Percentiles rank a stretch among this genome's conserved stretches.
Conservation (phyloP, 805 yeast species). For the Candida gorgasii region DNA sequence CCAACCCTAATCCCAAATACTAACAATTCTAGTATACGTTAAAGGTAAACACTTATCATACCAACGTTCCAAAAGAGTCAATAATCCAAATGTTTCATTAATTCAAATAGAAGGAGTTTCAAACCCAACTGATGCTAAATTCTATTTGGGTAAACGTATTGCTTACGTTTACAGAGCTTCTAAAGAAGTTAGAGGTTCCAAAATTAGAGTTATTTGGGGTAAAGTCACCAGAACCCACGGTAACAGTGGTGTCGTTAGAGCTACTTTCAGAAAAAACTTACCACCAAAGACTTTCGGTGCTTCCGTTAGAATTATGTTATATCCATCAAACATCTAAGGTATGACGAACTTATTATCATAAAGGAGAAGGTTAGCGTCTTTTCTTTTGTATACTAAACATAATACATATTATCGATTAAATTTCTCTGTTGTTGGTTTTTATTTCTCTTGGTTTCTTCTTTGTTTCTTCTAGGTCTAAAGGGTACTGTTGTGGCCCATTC, state of each 20-base stretch:
- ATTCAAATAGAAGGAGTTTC: constrained; percentile 96
- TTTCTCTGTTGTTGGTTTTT: not conserved
- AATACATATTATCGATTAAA: constrained; percentile 5
- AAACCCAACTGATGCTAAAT: constrained; percentile 90
- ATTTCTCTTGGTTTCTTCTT: not conserved
- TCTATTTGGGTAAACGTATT: constrained; percentile 99
- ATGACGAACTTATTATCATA: constrained; percentile 14
- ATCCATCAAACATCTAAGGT: constrained; percentile 97
- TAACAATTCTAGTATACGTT: constrained; percentile 81
- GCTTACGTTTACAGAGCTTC: constrained; percentile 99
- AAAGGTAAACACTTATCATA: constrained; percentile 99
- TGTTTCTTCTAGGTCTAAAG: too few relatives aligned
- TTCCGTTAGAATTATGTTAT: constrained; percentile 98
- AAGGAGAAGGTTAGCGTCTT: constrained; percentile 9
- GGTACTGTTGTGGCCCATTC: too few relatives aligned
- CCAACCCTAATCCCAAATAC: constrained; percentile 28
- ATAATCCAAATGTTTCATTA: constrained; percentile 97
- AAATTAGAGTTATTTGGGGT: constrained; percentile 99
- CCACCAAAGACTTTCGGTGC: constrained; percentile 99
- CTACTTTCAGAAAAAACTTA: constrained; percentile 97
- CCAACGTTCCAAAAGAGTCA: constrained; percentile 98
- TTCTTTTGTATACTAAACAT: constrained; percentile 13
- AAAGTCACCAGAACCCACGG: constrained; percentile 99
- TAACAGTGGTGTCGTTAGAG: constrained; percentile 97
- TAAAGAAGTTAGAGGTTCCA: constrained; percentile 97